Percentiles rank a stretch among this genome's conserved stretches.
phyloP scores from a whole-genome alignment of 768 basidiomycete genomes.

The Termitomyces sp. region DNA sequence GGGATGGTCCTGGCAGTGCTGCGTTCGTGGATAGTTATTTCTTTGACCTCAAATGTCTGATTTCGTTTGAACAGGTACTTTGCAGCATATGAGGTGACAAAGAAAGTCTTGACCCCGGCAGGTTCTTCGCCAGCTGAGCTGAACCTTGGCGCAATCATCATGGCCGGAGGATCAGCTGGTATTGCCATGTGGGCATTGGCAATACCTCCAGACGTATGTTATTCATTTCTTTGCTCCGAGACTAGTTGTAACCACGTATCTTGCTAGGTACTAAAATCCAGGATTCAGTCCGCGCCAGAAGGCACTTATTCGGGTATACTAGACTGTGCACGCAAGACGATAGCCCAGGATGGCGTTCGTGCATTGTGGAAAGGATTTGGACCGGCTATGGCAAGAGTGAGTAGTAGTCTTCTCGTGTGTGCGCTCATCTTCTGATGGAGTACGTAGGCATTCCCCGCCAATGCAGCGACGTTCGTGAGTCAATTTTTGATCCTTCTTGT shows the following conservation, averaged over 20 bases:
- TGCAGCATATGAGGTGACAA: conserved; percentile 93
- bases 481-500: not conserved
- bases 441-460: conserved; percentile 88
- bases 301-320: conserved; percentile 95
- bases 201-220: conserved; percentile 89
- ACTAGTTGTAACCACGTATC: not conserved
- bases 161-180: conserved; percentile 93
- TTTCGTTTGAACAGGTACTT: conserved; percentile 66
- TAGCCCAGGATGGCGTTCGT: conserved; percentile 79
- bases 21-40: conserved; percentile 55
- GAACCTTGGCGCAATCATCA: conserved; percentile 80
- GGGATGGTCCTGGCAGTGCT: conserved; percentile 96
- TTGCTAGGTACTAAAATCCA: conserved; percentile 86
- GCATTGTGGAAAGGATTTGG: conserved; percentile 98
- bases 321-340: conserved; percentile 90
- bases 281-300: conserved; percentile 93
- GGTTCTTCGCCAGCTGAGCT: conserved; percentile 79
- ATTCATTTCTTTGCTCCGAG: not conserved
- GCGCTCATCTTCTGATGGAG: not conserved
- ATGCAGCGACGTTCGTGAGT: conserved; percentile 90
- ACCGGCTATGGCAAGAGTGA: conserved; percentile 90
- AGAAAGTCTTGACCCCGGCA: conserved; percentile 79
- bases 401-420: conserved; percentile 21
- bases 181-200: conserved; percentile 98
- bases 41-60: conserved; percentile 6